Percentiles rank a stretch among this genome's conserved stretches.
Evolutionary conservation across 2,329 filamentous ascomycete species (phyloP).

Genomic region (Ceratocystis harringtonii): DNA sequence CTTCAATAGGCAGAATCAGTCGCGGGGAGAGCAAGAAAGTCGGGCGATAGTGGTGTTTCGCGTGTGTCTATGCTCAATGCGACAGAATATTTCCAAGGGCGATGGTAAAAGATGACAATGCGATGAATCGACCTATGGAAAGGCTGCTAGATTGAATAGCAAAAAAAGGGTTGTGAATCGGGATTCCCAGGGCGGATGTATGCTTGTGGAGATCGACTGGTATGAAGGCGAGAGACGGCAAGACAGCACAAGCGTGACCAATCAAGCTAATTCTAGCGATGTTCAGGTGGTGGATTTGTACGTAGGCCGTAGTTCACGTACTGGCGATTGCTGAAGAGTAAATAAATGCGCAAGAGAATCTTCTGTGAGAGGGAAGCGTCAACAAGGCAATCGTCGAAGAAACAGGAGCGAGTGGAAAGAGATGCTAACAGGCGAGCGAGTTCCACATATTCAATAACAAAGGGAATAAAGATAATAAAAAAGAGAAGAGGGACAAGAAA

Average conservation of each 20-base stretch:
- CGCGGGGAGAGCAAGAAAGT: too few species aligned
- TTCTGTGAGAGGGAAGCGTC: not conserved
- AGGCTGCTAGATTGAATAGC: not conserved
- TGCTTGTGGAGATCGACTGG: not conserved
- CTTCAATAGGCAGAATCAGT: too few species aligned
- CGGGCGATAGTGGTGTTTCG: too few species aligned
- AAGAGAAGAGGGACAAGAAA: constrained; percentile 5
- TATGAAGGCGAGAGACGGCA: not conserved
- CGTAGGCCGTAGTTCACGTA: not conserved
- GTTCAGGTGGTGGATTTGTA: not conserved
- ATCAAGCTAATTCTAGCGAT: not conserved
- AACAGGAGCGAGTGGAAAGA: not conserved
- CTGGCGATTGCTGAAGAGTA: not conserved
- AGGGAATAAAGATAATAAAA: not conserved
- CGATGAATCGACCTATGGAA: not conserved
- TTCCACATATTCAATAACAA: not conserved
- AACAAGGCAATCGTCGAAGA: constrained; percentile 5
- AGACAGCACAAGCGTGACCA: constrained; percentile 1
- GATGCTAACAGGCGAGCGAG: not conserved
- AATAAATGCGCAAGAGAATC: not conserved
- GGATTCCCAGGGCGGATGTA: not conserved
- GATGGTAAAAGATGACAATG: not conserved
- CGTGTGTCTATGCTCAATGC: too few species aligned
- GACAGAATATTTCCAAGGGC: too few species aligned
- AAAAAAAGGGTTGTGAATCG: not conserved